A percentile compares a stretch with the other conserved stretches of the same genome.
These are phyloP conservation scores for Ceratobasidium sp. DNA, from an alignment of 1,284 basidiomycete genomes.

Conservation along the genomic window DNA sequence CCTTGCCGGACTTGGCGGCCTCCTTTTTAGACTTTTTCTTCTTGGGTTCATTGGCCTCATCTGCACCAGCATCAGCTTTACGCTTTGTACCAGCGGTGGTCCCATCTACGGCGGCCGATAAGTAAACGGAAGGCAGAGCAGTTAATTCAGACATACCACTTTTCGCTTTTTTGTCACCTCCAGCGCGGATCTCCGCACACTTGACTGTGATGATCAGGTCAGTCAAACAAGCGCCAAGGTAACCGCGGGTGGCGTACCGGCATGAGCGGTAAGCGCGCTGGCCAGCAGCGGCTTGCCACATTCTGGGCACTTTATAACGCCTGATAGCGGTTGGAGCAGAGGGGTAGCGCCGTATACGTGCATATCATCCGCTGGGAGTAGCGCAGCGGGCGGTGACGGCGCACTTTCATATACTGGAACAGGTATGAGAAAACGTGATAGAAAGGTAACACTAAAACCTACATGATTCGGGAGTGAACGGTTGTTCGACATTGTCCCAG, in stretches of 20 bases:
- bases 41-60: slow-evolving; percentile 60
- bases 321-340: slow-evolving; percentile 69
- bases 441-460: not conserved
- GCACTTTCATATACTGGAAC: slow-evolving; percentile 39
- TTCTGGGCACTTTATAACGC: slow-evolving; percentile 78
- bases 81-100: slow-evolving; percentile 69
- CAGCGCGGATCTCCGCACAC: slow-evolving; percentile 69
- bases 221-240: not conserved
- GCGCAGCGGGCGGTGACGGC: slow-evolving; percentile 78
- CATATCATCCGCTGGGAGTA: slow-evolving; percentile 87
- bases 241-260: slow-evolving; percentile 63
- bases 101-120: slow-evolving; percentile 34
- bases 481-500: slow-evolving; percentile 40
- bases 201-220: slow-evolving; percentile 51
- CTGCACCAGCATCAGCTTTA: slow-evolving; percentile 72
- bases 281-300: slow-evolving; percentile 81
- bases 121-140: slow-evolving; percentile 15
- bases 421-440: not conserved
- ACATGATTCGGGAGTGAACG: slow-evolving; percentile 37
- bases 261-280: slow-evolving; percentile 79
- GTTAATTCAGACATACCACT: slow-evolving; percentile 59
- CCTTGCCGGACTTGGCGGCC: slow-evolving; percentile 63
- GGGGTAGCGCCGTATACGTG: slow-evolving; percentile 84
- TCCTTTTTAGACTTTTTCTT: slow-evolving; percentile 82
- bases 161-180: slow-evolving; percentile 59